Evolutionary conservation across 352 stramenopile genomes (phyloP).

Genomic region (Pythium brachiatum): DNA sequence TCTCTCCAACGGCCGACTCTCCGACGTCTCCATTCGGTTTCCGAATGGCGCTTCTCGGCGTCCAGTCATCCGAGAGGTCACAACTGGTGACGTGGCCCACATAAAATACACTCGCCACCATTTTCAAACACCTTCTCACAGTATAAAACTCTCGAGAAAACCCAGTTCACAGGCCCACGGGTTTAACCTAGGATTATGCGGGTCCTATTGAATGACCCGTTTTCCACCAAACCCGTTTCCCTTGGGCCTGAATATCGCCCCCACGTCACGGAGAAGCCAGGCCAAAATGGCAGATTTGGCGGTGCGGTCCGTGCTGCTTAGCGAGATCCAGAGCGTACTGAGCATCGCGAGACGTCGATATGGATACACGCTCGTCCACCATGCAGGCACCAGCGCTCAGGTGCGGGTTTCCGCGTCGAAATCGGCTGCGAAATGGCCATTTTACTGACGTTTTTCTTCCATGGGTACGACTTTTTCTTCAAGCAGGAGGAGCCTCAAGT

Average conservation of each 20-base stretch:
- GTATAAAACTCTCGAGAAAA: conserved; percentile 13
- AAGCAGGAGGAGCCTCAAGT: conserved; percentile 44
- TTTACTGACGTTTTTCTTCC: not conserved
- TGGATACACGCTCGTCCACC: conserved; percentile 42
- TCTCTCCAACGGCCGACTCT: not conserved
- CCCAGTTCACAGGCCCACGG: not conserved
- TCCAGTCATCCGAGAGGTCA: conserved; percentile 1
- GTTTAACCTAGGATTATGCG: not conserved
- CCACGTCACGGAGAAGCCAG: conserved; percentile 10
- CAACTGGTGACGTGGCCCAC: not conserved
- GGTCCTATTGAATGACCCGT: not conserved
- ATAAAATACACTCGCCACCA: not conserved
- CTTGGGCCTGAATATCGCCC: conserved; percentile 5
- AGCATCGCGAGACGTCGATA: conserved; percentile 54
- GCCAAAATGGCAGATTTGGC: conserved; percentile 15
- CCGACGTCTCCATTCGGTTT: not conserved
- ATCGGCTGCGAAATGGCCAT: not conserved
- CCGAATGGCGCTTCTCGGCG: not conserved
- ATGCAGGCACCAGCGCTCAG: conserved; percentile 2
- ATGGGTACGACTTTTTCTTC: not conserved
- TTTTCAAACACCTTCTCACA: not conserved
- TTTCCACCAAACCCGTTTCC: conserved; percentile 13
- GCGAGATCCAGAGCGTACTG: conserved; percentile 73
- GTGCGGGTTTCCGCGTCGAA: conserved; percentile 7
- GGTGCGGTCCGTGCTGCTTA: conserved; percentile 54